Conservation (phyloP, 2,329 filamentous ascomycete genomes). For the Pleochaeta shiraiana region DNA sequence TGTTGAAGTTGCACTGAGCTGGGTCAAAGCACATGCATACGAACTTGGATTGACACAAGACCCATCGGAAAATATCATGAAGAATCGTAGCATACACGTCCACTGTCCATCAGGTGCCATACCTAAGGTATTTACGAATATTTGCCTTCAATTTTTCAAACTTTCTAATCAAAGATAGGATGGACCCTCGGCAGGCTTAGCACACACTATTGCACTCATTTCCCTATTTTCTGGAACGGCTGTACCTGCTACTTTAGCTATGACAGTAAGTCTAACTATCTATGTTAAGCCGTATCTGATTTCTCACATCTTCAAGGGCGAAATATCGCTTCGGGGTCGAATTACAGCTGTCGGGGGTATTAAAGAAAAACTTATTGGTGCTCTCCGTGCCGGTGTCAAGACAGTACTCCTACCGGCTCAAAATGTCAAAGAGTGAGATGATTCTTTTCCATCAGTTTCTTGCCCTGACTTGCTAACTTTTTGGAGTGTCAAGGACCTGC, state of each 20-base stretch:
- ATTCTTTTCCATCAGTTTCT: neutral
- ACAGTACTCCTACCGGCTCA: conserved; percentile 72
- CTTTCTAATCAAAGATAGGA: conserved; percentile 34
- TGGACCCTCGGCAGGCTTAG: conserved; percentile 68
- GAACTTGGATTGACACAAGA: conserved; percentile 68
- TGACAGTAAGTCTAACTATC: conserved; percentile 42
- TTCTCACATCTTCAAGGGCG: conserved; percentile 21
- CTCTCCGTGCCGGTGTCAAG: conserved; percentile 80
- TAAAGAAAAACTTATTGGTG: conserved; percentile 96
- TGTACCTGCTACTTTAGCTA: conserved; percentile 80
- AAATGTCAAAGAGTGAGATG: conserved; percentile 56
- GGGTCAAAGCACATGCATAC: conserved; percentile 93
- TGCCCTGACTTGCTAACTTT: conserved; percentile 8
- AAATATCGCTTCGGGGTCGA: conserved; percentile 62
- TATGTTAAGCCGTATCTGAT: neutral
- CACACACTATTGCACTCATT: conserved; percentile 83
- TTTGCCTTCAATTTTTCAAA: too few relatives aligned
- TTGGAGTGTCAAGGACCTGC: conserved; percentile 50
- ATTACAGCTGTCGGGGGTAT: conserved; percentile 93
- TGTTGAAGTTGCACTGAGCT: conserved; percentile 86
- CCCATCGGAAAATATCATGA: conserved; percentile 83
- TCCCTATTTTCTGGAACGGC: conserved; percentile 70
- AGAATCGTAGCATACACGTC: conserved; percentile 79
- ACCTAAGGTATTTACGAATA: conserved; percentile 51
- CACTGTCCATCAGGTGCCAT: conserved; percentile 91